Base-by-base conservation (phyloP, 2,329 filamentous ascomycete genomes). In the Chaetomiaceae sp. region DNA sequence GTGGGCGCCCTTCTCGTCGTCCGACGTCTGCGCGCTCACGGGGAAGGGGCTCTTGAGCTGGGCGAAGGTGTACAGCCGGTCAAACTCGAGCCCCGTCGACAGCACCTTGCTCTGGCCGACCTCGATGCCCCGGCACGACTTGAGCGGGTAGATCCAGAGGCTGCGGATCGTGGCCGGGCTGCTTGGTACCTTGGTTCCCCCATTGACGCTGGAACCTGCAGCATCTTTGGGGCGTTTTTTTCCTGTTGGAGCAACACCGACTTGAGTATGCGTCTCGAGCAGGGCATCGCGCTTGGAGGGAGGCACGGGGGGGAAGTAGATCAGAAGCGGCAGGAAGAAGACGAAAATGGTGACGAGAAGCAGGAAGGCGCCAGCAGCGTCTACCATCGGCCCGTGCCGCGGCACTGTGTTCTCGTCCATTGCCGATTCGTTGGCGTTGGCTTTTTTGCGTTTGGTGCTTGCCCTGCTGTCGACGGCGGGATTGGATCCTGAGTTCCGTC, bases 61-160 rank as follows among this genome's bases (percentile, higher is more conserved):
- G 2, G 86, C 88, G 61, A 96, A 87, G 38, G 81, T 84, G 69
- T 89, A 95, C 56, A 91, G 78, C 6, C 88, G 79, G 65, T 96
- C 89, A 64, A 84, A 86, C 61, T 84, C 77, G 47, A 95, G 72
- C 2, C 89, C 88, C 2, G 78, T 79, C 6, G 78, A 69, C 37
- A 87, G 66, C 14, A 93, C 74, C 44, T 78, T 75, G 49, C 78
- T 78, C 50, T 74, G 68, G 42, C 76, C 68, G 38, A 95, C 65
- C 66, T 93, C 87, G 45, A 95, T 80, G 22, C 84, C 86, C 46
- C 70, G 72, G 63, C 88, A 95, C 47, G 85, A 88, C 68, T 94
- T 91, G 63, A 95, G 68, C 1, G 90, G 89, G 63, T 93, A 91
- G 49, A 89, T 76, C 68, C 82, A 83, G 42, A 95, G 70, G 45